phyloP scores from a whole-genome alignment of 768 basidiomycete species.

The Amanita thiersii region DNA sequence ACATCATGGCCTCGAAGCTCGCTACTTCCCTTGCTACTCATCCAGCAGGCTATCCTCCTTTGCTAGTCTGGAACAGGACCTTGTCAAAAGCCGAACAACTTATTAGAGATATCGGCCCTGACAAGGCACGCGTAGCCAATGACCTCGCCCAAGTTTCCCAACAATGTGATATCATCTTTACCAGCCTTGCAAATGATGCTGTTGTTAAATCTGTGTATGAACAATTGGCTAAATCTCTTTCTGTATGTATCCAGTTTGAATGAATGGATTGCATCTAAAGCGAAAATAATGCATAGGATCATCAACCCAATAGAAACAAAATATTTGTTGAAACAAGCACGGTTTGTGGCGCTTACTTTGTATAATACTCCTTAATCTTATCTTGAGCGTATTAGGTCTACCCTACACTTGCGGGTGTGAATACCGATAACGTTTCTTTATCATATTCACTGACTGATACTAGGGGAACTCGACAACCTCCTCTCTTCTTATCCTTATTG shows the following conservation, averaged over 20 bases:
- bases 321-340: conserved; percentile 87
- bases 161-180: conserved; percentile 70
- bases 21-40: conserved; percentile 41
- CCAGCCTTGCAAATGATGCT: conserved; percentile 65
- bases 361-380: not conserved
- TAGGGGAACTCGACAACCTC: conserved; percentile 60
- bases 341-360: conserved; percentile 30
- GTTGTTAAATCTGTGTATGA: conserved; percentile 58
- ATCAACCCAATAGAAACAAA: conserved; percentile 42
- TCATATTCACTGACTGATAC: conserved; percentile 14
- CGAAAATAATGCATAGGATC: conserved; percentile 22
- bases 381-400: conserved; percentile 35
- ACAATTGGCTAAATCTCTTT: conserved; percentile 49
- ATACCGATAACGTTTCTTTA: conserved; percentile 16
- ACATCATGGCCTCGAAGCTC: conserved; percentile 73
- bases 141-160: conserved; percentile 49
- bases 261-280: not conserved
- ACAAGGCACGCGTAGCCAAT: conserved; percentile 47
- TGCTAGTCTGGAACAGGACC: conserved; percentile 76
- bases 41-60: conserved; percentile 31
- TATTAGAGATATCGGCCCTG: conserved; percentile 43
- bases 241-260: conserved; percentile 25
- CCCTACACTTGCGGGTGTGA: conserved; percentile 40
- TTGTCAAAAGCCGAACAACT: conserved; percentile 51
- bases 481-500: conserved; percentile 50